These are phyloP conservation scores for Haematococcus sp. DNA, from an alignment of 139 green algal genomes.

Conservation along the genomic window DNA sequence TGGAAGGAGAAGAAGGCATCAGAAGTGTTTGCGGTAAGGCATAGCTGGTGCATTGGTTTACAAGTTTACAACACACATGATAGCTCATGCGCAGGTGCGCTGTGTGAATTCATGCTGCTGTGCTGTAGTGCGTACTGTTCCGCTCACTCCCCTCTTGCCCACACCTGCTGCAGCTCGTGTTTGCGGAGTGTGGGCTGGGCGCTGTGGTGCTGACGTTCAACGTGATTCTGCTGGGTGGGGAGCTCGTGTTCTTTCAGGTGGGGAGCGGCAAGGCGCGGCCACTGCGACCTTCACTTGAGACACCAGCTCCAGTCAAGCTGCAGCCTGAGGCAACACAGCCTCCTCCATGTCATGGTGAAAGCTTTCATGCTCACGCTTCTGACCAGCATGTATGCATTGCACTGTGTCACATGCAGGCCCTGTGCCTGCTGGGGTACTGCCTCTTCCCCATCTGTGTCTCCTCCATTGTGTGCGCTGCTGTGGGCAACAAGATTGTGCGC, in stretches of 20 bases:
- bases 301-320: too few relatives aligned
- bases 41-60: neutral
- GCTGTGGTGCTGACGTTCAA: constrained; percentile 95
- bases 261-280: neutral
- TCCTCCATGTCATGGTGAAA: too few relatives aligned
- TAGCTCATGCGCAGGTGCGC: neutral
- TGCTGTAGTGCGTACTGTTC: too few relatives aligned
- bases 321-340: too few relatives aligned
- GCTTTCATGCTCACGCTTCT: too few relatives aligned
- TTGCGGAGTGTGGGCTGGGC: constrained; percentile 80
- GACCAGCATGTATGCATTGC: too few relatives aligned
- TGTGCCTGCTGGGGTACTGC: constrained; percentile 98
- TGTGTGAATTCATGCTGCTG: neutral
- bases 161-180: constrained; percentile 92
- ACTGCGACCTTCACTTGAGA: too few relatives aligned
- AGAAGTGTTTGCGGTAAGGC: constrained; percentile 75
- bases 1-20: constrained; percentile 56
- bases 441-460: constrained; percentile 91
- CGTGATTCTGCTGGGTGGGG: constrained; percentile 93
- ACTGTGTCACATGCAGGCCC: constrained; percentile 69
- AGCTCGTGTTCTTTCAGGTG: constrained; percentile 85
- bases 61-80: too few relatives aligned
- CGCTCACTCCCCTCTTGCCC: too few relatives aligned
- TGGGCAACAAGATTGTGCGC: constrained; percentile 31
- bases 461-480: constrained; percentile 63